These are phyloP conservation scores for Ensete glaucum DNA, from an alignment of 176 grass and related monocot genomes.

Conservation along the genomic window DNA sequence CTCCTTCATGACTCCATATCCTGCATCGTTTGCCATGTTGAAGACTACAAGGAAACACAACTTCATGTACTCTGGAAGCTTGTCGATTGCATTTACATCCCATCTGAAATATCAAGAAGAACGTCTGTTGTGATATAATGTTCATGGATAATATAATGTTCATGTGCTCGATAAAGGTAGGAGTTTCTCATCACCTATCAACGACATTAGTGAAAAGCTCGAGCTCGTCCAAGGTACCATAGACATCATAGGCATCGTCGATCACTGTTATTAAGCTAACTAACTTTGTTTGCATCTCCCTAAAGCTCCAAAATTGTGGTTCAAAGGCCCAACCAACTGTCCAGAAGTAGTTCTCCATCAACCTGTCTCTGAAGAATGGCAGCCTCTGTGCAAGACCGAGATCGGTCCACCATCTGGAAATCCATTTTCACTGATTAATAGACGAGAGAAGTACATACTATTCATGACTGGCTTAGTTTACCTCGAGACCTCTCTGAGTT, in stretches of 20 bases:
- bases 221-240: conserved; percentile 25
- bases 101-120: conserved; percentile 11
- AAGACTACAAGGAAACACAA: conserved; percentile 13
- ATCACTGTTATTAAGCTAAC: not conserved
- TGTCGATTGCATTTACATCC: conserved; percentile 14
- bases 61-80: conserved; percentile 15
- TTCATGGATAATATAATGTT: not conserved
- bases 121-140: not conserved
- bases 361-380: conserved; percentile 14
- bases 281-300: not conserved
- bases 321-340: not conserved
- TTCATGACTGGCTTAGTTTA: too few species aligned
- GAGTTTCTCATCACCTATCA: conserved; percentile 3
- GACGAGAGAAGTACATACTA: too few species aligned
- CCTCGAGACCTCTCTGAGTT: too few species aligned
- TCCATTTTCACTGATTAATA: not conserved
- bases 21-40: not conserved
- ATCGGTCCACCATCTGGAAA: conserved; percentile 20
- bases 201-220: conserved; percentile 21
- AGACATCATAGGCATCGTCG: conserved; percentile 26
- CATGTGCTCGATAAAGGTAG: not conserved
- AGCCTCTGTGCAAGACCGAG: conserved; percentile 17
- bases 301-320: not conserved
- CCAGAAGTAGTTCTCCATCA: conserved; percentile 14
- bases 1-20: conserved; percentile 1